Conservation (phyloP, 2,329 filamentous ascomycete species). For the Juglanconis sp. region DNA sequence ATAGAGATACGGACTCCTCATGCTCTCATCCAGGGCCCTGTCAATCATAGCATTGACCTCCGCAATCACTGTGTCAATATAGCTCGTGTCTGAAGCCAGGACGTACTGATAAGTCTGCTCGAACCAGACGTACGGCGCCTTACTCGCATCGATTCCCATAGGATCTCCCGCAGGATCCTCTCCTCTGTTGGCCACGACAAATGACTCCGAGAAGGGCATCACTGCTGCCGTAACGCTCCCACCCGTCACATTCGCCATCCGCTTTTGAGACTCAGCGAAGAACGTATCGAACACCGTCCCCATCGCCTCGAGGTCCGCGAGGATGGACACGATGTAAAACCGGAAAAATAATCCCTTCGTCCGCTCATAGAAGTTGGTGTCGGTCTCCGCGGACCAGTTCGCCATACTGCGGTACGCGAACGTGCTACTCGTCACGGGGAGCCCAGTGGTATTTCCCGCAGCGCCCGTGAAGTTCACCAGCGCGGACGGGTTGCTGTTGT, state of each 20-base stretch:
- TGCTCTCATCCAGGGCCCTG: background rate
- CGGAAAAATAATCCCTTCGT: background rate
- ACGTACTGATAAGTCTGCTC: background rate
- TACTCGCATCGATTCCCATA: background rate
- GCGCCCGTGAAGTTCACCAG: conserved; percentile 1
- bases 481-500: background rate
- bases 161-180: background rate
- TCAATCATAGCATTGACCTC: background rate
- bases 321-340: background rate
- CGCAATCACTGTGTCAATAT: background rate
- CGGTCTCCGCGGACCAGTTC: background rate
- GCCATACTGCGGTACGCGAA: conserved; percentile 1
- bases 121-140: conserved; percentile 1
- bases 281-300: conserved; percentile 5
- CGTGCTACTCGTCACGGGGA: background rate
- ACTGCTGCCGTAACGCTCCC: background rate
- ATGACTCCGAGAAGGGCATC: conserved; percentile 7
- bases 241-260: conserved; percentile 1
- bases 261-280: background rate
- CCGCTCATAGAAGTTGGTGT: background rate
- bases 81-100: background rate
- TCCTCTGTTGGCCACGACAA: background rate
- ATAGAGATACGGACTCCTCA: conserved; percentile 1
- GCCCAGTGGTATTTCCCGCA: background rate
- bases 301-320: conserved; percentile 2